Evolutionary conservation across 768 basidiomycete genomes (phyloP).

Genomic region (Auricularia auricula-judae): DNA sequence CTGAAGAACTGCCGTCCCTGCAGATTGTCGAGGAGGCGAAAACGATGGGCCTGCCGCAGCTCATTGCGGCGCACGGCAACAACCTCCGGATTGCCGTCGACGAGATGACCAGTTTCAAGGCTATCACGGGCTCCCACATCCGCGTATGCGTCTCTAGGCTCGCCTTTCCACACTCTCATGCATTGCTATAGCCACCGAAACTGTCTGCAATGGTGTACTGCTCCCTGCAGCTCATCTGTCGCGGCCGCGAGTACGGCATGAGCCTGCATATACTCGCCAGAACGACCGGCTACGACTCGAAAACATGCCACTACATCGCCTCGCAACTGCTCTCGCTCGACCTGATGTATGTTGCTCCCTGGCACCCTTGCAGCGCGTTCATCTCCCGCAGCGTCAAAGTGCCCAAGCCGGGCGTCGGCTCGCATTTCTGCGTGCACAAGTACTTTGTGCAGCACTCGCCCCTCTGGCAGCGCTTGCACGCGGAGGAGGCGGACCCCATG

Average conservation of each 20-base stretch:
- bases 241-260: slow-evolving; percentile 65
- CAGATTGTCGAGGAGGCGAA: slow-evolving; percentile 45
- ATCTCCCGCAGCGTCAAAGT: slow-evolving; percentile 51
- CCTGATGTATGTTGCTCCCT: slow-evolving; percentile 44
- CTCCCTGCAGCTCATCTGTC: slow-evolving; percentile 73
- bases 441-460: slow-evolving; percentile 71
- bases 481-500: slow-evolving; percentile 41
- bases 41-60: slow-evolving; percentile 41
- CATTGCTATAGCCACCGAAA: slow-evolving; percentile 48
- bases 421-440: slow-evolving; percentile 70
- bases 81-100: slow-evolving; percentile 64
- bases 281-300: slow-evolving; percentile 75
- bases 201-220: slow-evolving; percentile 79
- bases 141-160: slow-evolving; percentile 37
- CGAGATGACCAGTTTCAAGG: slow-evolving; percentile 60
- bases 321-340: slow-evolving; percentile 63
- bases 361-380: background rate
- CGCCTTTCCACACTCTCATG: background rate
- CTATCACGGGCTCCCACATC: slow-evolving; percentile 78
- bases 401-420: slow-evolving; percentile 64
- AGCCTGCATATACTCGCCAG: slow-evolving; percentile 70
- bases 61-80: slow-evolving; percentile 48
- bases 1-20: slow-evolving; percentile 19
- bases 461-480: slow-evolving; percentile 66
- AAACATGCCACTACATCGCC: slow-evolving; percentile 81